phyloP scores from a whole-genome alignment of 257 asterid species.

The Petunia secreta region DNA sequence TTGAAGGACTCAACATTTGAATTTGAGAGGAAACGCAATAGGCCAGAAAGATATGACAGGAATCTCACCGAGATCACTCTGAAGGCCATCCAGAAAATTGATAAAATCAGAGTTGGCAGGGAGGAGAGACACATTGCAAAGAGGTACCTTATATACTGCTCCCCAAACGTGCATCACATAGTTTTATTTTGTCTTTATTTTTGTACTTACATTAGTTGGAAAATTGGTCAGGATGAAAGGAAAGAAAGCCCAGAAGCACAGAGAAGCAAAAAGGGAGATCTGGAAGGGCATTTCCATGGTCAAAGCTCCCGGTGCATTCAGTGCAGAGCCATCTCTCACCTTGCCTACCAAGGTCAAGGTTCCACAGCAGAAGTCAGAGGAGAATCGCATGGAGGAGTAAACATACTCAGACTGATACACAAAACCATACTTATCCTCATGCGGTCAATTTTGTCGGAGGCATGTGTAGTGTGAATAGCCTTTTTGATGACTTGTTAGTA shows the following conservation, averaged over 20 bases:
- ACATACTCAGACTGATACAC: neutral
- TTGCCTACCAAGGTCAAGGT: slow-evolving; percentile 48
- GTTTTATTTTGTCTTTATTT: neutral
- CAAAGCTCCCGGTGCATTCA: slow-evolving; percentile 58
- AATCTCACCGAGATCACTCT: slow-evolving; percentile 66
- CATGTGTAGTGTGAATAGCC: too few species aligned
- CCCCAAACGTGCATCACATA: neutral
- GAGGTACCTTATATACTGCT: slow-evolving; percentile 49
- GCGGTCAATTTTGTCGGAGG: too few species aligned
- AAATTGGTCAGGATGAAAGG: slow-evolving; percentile 65
- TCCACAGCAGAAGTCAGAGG: slow-evolving; percentile 27
- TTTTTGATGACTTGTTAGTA: too few species aligned
- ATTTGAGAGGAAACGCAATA: slow-evolving; percentile 85
- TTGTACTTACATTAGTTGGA: slow-evolving; percentile 22
- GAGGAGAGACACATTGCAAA: slow-evolving; percentile 54
- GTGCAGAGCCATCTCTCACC: slow-evolving; percentile 50
- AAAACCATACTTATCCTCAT: neutral
- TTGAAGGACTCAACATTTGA: slow-evolving; percentile 89
- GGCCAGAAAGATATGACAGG: slow-evolving; percentile 90
- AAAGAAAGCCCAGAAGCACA: slow-evolving; percentile 49
- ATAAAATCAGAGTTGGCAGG: slow-evolving; percentile 73
- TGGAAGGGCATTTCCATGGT: slow-evolving; percentile 58
- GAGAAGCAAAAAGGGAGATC: slow-evolving; percentile 57
- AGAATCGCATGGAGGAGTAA: slow-evolving; percentile 47
- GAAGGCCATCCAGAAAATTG: slow-evolving; percentile 78